Percentiles rank a stretch among this genome's conserved stretches.
phyloP scores from a whole-genome alignment of 192 early-diverging fungal genomes.

The Rhizophlyctis rosea region DNA sequence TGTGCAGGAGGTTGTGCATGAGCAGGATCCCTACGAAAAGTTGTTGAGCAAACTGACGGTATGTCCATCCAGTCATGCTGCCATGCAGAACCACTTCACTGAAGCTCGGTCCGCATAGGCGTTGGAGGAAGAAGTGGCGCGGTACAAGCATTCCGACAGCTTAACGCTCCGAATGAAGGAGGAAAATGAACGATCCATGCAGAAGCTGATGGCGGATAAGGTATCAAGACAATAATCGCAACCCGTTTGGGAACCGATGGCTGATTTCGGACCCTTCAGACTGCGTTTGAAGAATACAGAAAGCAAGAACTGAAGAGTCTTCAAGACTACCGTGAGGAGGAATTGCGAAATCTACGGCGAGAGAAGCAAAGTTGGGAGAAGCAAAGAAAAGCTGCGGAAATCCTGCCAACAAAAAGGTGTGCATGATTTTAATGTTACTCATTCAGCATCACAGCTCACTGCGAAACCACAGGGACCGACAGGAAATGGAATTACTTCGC shows the following conservation, averaged over 20 bases:
- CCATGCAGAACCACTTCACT: neutral
- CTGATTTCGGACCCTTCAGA: neutral
- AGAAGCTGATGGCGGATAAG: neutral
- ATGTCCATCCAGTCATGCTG: no score
- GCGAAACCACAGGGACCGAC: slow-evolving; percentile 30
- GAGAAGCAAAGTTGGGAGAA: slow-evolving; percentile 29
- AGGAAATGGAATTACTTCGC: slow-evolving; percentile 39
- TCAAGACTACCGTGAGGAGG: neutral
- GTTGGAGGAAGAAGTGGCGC: slow-evolving; percentile 12
- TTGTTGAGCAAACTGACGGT: no score
- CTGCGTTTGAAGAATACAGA: slow-evolving; percentile 14
- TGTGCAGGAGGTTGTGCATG: no score
- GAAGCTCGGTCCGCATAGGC: neutral
- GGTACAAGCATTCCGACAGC: neutral
- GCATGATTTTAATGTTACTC: neutral
- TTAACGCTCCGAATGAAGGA: neutral
- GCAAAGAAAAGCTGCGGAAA: slow-evolving; percentile 25
- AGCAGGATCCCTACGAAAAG: no score
- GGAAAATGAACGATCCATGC: neutral
- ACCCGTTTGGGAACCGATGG: neutral
- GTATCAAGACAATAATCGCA: neutral
- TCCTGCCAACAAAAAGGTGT: slow-evolving; percentile 32
- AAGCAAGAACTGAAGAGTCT: slow-evolving; percentile 4
- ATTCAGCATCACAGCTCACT: neutral
- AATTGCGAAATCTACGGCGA: slow-evolving; percentile 9